These are phyloP conservation scores for Emergomyces pasteurianus DNA, from an alignment of 2,329 filamentous ascomycete species.

Conservation along the genomic window DNA sequence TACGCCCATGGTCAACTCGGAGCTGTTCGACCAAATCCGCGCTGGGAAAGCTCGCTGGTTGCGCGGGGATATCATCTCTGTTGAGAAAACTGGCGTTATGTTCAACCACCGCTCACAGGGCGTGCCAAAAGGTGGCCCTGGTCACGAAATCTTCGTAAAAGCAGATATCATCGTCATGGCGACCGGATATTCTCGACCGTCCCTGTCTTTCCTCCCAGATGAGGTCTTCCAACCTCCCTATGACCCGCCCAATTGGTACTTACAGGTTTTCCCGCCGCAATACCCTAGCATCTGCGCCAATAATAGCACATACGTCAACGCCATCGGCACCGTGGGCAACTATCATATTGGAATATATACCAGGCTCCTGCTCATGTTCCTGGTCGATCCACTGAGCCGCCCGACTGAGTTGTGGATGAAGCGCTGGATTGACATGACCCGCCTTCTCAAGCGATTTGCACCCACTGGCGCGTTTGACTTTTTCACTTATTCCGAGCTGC, in stretches of 20 bases:
- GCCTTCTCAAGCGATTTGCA: conserved; percentile 54
- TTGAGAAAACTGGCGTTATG: conserved; percentile 50
- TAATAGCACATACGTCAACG: conserved; percentile 73
- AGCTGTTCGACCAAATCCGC: conserved; percentile 65
- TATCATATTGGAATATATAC: conserved; percentile 89
- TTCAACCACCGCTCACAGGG: conserved; percentile 63
- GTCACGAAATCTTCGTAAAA: conserved; percentile 51
- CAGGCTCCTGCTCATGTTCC: conserved; percentile 72
- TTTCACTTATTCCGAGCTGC: conserved; percentile 72
- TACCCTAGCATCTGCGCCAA: conserved; percentile 66
- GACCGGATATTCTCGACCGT: conserved; percentile 66
- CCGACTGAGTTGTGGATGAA: conserved; percentile 66
- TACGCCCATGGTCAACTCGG: conserved; percentile 78
- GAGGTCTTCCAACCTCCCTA: conserved; percentile 65
- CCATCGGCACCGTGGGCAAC: conserved; percentile 71
- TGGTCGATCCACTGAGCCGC: conserved; percentile 63
- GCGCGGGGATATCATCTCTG: conserved; percentile 62
- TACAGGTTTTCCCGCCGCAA: conserved; percentile 69
- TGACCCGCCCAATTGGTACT: conserved; percentile 72
- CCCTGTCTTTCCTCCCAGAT: conserved; percentile 59
- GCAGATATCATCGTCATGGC: conserved; percentile 74
- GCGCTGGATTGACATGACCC: conserved; percentile 76
- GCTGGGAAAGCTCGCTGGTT: conserved; percentile 64
- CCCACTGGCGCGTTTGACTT: conserved; percentile 75
- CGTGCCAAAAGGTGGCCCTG: conserved; percentile 65